A percentile compares a stretch with the other conserved stretches of the same genome.
Evolutionary conservation across 2,329 filamentous ascomycete genomes (phyloP).

Genomic region (Penicillium hesseltinei): DNA sequence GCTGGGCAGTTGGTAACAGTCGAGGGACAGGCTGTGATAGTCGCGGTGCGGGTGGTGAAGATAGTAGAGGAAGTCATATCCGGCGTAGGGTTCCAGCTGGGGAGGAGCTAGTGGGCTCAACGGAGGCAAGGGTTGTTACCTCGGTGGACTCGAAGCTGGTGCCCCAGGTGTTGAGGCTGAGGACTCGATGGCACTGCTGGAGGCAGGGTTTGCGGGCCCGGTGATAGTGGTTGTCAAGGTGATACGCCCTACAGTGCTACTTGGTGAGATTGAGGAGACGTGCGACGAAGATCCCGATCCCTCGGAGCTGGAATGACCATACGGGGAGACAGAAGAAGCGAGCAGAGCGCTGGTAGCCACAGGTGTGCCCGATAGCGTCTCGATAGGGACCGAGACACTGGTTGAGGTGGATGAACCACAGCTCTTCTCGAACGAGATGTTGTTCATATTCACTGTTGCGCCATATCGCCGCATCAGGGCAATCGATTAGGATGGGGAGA

Average conservation of each 20-base stretch:
- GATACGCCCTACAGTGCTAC: neutral
- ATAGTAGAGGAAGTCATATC: constrained; percentile 23
- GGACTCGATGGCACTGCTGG: neutral
- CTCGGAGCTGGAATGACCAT: neutral
- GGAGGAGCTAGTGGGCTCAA: neutral
- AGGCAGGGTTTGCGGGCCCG: neutral
- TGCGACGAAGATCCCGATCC: neutral
- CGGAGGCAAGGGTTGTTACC: neutral
- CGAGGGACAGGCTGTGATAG: constrained; percentile 25
- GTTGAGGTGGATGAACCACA: neutral
- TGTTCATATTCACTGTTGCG: neutral
- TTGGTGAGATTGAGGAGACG: neutral
- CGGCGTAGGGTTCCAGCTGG: neutral
- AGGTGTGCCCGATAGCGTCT: neutral
- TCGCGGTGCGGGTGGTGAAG: constrained; percentile 20
- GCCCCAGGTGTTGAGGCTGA: neutral
- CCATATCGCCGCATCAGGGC: neutral
- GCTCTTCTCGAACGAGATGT: neutral
- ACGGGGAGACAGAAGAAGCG: neutral
- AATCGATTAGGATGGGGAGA: neutral
- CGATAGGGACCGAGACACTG: neutral
- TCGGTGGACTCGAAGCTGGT: neutral
- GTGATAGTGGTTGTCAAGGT: neutral
- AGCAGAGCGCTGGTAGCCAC: neutral
- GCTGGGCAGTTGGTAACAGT: constrained; percentile 27